A percentile compares a stretch with the other conserved stretches of the same genome.
Conservation (phyloP, 495 filamentous ascomycete genomes). For the Podospora pseudocomata region DNA sequence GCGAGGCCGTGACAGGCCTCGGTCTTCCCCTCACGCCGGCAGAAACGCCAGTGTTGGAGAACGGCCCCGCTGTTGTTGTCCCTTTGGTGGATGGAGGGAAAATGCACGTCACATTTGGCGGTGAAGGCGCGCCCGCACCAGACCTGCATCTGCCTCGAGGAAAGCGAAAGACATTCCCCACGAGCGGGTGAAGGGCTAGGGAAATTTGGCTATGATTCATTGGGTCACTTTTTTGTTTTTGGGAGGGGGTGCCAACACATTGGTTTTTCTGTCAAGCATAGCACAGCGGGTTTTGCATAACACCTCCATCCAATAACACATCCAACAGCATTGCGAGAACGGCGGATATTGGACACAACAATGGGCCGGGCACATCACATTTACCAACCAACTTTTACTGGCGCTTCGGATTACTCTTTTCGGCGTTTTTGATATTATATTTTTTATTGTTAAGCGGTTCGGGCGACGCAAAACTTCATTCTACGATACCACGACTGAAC, state of each 20-base stretch:
- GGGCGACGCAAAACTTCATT: not conserved
- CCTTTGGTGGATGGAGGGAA: conserved; percentile 3
- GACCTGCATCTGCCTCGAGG: conserved; percentile 2
- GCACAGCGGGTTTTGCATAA: not conserved
- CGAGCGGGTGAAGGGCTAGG: conserved; percentile 11
- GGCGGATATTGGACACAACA: not conserved
- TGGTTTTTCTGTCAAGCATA: not conserved
- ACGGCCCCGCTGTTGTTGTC: conserved; percentile 3
- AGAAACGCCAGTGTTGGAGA: conserved; percentile 39
- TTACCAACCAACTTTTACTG: not conserved
- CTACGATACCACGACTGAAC: not conserved
- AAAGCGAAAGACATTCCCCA: conserved; percentile 9
- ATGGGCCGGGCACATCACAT: not conserved
- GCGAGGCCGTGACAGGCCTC: conserved; percentile 36
- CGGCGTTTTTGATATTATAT: not conserved
- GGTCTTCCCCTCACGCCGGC: conserved; percentile 41
- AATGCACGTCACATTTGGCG: conserved; percentile 14
- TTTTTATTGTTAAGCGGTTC: not conserved
- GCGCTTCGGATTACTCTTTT: not conserved
- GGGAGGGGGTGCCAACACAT: not conserved
- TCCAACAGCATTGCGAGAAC: not conserved
- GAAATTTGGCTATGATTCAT: not conserved
- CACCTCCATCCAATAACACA: not conserved
- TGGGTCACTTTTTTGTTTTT: not conserved
- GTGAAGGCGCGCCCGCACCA: not conserved